phyloP scores from a whole-genome alignment of 1,139 yeast species.

The Lodderomyces metapsilosis region DNA sequence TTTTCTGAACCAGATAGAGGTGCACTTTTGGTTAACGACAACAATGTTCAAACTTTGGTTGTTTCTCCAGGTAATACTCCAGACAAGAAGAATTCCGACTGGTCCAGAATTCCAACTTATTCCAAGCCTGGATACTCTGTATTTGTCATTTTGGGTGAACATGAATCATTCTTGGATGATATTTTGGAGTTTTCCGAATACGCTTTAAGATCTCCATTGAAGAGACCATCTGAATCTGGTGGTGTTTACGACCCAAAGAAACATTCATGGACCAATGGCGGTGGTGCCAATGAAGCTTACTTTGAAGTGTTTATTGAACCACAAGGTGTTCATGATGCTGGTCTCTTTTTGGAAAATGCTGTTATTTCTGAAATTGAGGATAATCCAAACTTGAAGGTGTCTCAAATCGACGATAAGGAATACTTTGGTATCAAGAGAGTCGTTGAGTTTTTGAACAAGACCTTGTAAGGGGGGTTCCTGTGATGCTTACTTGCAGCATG shows the following conservation, averaged over 20 bases:
- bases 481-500: not conserved
- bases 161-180: slow-evolving; percentile 44
- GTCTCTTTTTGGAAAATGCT: slow-evolving; percentile 32
- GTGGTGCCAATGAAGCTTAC: slow-evolving; percentile 16
- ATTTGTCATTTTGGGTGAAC: slow-evolving; percentile 40
- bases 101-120: slow-evolving; percentile 35
- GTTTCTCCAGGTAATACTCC: slow-evolving; percentile 19
- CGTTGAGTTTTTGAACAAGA: slow-evolving; percentile 27
- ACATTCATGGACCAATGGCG: slow-evolving; percentile 17
- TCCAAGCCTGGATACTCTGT: slow-evolving; percentile 24
- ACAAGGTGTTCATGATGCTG: slow-evolving; percentile 43
- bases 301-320: slow-evolving; percentile 34
- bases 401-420: slow-evolving; percentile 19
- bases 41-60: slow-evolving; percentile 9
- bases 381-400: slow-evolving; percentile 11
- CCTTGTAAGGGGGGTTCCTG: slow-evolving; percentile 9
- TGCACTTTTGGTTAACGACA: slow-evolving; percentile 14
- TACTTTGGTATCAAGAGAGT: slow-evolving; percentile 29
- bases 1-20: slow-evolving; percentile 8
- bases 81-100: slow-evolving; percentile 21
- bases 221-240: slow-evolving; percentile 21
- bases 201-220: slow-evolving; percentile 29
- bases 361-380: slow-evolving; percentile 14
- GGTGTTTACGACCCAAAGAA: slow-evolving; percentile 19
- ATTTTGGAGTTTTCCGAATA: slow-evolving; percentile 34